A percentile compares a stretch with the other conserved stretches of the same genome.
These are phyloP conservation scores for Scheffersomyces spartinae DNA, from an alignment of 805 yeast species.

Conservation along the genomic window DNA sequence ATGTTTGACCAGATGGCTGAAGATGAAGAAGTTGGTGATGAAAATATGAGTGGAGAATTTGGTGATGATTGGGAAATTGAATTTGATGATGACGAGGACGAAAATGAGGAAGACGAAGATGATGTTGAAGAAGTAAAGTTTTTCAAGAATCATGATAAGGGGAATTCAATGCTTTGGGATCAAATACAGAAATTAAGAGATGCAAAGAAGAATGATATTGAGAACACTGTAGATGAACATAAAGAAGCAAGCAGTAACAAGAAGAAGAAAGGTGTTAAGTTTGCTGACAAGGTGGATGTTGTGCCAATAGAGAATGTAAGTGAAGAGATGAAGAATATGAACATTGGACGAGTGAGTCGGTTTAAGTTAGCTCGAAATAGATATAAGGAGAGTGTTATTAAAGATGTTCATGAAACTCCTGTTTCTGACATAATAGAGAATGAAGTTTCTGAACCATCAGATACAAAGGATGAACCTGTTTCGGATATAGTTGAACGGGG, in stretches of 20 bases:
- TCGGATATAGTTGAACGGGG: too few relatives aligned
- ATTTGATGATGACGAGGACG: constrained; percentile 2
- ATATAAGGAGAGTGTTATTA: too few relatives aligned
- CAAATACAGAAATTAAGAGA: not conserved
- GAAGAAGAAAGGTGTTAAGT: too few relatives aligned
- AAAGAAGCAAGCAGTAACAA: too few relatives aligned
- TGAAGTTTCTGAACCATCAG: too few relatives aligned
- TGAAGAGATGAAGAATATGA: not conserved
- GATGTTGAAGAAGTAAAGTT: constrained; percentile 19
- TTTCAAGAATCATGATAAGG: constrained; percentile 22
- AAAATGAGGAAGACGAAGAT: constrained; percentile 11
- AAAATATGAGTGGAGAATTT: not conserved
- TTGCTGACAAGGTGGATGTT: too few relatives aligned
- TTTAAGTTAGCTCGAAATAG: too few relatives aligned
- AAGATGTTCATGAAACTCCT: too few relatives aligned
- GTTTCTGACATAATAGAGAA: too few relatives aligned
- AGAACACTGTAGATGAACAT: not conserved
- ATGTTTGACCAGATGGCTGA: constrained; percentile 5
- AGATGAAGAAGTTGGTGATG: constrained; percentile 4
- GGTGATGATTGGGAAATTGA: not conserved
- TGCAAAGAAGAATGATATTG: not conserved
- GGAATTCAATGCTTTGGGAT: not conserved
- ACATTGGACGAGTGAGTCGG: too few relatives aligned
- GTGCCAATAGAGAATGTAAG: too few relatives aligned
- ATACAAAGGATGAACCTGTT: too few relatives aligned